Conservation (phyloP, 1,139 yeast species). For the Pneumocystis murina region DNA sequence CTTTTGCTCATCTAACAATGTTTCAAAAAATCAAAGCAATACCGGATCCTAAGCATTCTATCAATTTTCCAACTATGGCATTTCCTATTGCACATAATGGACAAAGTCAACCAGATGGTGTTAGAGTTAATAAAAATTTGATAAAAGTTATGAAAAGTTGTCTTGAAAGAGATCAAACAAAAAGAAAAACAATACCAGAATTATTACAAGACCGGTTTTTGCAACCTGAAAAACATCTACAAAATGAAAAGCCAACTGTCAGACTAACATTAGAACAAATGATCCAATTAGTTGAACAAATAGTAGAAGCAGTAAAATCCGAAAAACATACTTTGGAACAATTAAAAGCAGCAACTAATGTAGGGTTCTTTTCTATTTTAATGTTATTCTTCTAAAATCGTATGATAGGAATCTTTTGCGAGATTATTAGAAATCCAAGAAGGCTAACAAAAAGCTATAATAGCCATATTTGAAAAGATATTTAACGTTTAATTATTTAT, state of each 20-base stretch:
- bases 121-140: constrained; percentile 50
- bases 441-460: background rate
- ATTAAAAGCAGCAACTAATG: background rate
- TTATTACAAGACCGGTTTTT: constrained; percentile 49
- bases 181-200: constrained; percentile 51
- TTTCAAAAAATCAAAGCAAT: constrained; percentile 72
- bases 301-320: background rate
- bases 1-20: constrained; percentile 70
- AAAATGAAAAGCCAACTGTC: background rate
- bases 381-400: background rate
- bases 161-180: constrained; percentile 53
- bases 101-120: constrained; percentile 37
- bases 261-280: background rate
- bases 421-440: background rate
- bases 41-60: constrained; percentile 68
- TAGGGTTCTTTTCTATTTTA: background rate
- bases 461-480: background rate
- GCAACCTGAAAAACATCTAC: constrained; percentile 6
- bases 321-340: background rate
- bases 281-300: background rate
- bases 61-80: constrained; percentile 41
- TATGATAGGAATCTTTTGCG: background rate
- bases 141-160: constrained; percentile 63
- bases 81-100: constrained; percentile 7
- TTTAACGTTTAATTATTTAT: background rate